Percentiles rank a stretch among this genome's conserved stretches.
These are phyloP conservation scores for Arachis monticola DNA, from an alignment of 331 rosid species.

Conservation along the genomic window DNA sequence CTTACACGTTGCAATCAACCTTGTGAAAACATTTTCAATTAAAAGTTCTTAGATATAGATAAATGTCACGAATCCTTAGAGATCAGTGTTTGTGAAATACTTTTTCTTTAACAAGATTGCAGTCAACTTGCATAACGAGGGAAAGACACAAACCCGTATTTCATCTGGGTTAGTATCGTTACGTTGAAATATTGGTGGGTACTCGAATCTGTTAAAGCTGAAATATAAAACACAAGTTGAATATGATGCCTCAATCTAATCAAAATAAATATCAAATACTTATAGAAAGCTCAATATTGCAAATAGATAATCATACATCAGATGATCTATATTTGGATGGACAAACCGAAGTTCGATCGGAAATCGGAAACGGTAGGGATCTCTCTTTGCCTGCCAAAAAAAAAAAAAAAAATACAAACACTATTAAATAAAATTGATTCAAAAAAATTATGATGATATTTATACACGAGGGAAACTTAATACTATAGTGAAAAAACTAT, in stretches of 20 bases:
- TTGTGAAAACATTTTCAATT: constrained; percentile 16
- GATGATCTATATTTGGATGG: constrained; percentile 90
- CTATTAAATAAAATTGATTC: constrained; percentile 3
- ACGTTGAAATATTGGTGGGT: constrained; percentile 84
- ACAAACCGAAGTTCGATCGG: constrained; percentile 96
- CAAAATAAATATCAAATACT: constrained; percentile 29
- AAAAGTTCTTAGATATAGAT: constrained; percentile 3
- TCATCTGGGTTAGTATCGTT: constrained; percentile 79
- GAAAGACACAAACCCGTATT: constrained; percentile 68
- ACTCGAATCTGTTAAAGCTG: constrained; percentile 95
- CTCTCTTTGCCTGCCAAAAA: constrained; percentile 83
- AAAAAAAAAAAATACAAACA: background rate
- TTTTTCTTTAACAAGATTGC: constrained; percentile 27
- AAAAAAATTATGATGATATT: background rate
- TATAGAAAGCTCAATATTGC: constrained; percentile 36
- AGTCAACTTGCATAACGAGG: constrained; percentile 24
- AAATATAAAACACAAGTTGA: constrained; percentile 43
- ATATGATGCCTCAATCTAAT: constrained; percentile 30
- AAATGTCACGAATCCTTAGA: background rate
- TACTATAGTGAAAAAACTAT: constrained; percentile 19
- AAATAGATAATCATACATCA: constrained; percentile 66
- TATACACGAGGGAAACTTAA: constrained; percentile 1
- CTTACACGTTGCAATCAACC: constrained; percentile 1
- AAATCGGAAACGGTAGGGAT: constrained; percentile 93
- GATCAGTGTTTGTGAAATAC: constrained; percentile 1